Conservation (phyloP, 2,329 filamentous ascomycete genomes). For the Annulohypoxylon truncatum region DNA sequence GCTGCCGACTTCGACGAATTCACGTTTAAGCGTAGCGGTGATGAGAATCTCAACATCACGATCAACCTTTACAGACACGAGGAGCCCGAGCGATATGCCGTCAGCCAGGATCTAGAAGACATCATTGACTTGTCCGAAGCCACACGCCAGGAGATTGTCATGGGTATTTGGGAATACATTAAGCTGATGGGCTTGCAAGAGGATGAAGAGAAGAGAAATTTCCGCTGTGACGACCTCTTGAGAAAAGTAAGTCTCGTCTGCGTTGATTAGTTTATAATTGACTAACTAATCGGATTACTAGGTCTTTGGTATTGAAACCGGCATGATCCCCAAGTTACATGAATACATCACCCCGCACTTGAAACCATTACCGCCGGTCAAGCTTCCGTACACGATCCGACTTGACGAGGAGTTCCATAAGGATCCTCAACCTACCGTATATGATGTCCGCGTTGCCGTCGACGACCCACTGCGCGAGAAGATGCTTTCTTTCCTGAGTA, state of each 20-base stretch:
- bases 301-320: slow-evolving; percentile 80
- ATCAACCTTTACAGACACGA: slow-evolving; percentile 90
- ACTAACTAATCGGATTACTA: slow-evolving; percentile 43
- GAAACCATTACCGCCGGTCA: slow-evolving; percentile 81
- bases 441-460: slow-evolving; percentile 86
- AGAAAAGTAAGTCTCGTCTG: slow-evolving; percentile 70
- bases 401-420: slow-evolving; percentile 87
- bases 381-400: slow-evolving; percentile 91
- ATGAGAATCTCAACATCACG: slow-evolving; percentile 91
- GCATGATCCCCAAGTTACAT: slow-evolving; percentile 87
- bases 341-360: slow-evolving; percentile 85
- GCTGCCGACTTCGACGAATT: slow-evolving; percentile 88
- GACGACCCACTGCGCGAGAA: slow-evolving; percentile 82
- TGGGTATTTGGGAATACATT: slow-evolving; percentile 96
- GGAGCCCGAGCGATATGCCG: slow-evolving; percentile 82
- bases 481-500: slow-evolving; percentile 73
- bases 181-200: slow-evolving; percentile 87
- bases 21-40: slow-evolving; percentile 89
- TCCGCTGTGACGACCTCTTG: slow-evolving; percentile 87
- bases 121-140: slow-evolving; percentile 89
- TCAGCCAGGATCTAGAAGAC: slow-evolving; percentile 83
- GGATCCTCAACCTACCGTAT: slow-evolving; percentile 81
- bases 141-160: slow-evolving; percentile 86
- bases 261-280: not conserved
- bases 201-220: slow-evolving; percentile 92